Evolutionary conservation across 169 alveolate genomes (phyloP).

Genomic region (Prorocentrum cordatum): DNA sequence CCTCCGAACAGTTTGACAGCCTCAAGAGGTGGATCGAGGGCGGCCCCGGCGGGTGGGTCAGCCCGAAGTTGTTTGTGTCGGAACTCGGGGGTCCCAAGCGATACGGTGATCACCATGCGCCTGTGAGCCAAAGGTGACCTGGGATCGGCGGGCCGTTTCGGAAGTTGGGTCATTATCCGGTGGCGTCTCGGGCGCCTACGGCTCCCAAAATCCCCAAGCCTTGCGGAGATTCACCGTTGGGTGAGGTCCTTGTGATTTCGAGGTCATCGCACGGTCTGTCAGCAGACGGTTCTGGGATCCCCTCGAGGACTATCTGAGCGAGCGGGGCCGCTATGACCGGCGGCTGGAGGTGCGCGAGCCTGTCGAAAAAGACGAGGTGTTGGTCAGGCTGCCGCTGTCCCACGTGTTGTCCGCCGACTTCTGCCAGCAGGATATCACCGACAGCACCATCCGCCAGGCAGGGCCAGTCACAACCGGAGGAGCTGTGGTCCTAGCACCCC

Average conservation of each 20-base stretch:
- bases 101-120: too few relatives aligned
- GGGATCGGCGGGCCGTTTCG: too few relatives aligned
- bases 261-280: too few relatives aligned
- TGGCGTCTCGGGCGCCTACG: too few relatives aligned
- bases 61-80: conserved; percentile 7
- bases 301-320: conserved; percentile 50
- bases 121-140: too few relatives aligned
- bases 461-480: neutral
- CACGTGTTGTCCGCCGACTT: conserved; percentile 43
- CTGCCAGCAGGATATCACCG: conserved; percentile 51
- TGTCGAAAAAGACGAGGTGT: conserved; percentile 16
- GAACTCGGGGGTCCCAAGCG: too few relatives aligned
- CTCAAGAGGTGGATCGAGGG: conserved; percentile 51
- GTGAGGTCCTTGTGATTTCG: too few relatives aligned
- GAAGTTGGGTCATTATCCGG: too few relatives aligned
- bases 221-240: too few relatives aligned
- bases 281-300: too few relatives aligned
- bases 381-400: conserved; percentile 37
- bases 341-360: conserved; percentile 10
- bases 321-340: conserved; percentile 26
- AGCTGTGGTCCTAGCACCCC: too few relatives aligned
- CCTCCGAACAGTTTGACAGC: conserved; percentile 41
- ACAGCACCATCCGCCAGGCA: conserved; percentile 50
- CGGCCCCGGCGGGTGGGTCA: conserved; percentile 63
- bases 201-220: too few relatives aligned